Base-by-base conservation (phyloP, 257 asterid genomes). In the Solanum boliviense region DNA sequence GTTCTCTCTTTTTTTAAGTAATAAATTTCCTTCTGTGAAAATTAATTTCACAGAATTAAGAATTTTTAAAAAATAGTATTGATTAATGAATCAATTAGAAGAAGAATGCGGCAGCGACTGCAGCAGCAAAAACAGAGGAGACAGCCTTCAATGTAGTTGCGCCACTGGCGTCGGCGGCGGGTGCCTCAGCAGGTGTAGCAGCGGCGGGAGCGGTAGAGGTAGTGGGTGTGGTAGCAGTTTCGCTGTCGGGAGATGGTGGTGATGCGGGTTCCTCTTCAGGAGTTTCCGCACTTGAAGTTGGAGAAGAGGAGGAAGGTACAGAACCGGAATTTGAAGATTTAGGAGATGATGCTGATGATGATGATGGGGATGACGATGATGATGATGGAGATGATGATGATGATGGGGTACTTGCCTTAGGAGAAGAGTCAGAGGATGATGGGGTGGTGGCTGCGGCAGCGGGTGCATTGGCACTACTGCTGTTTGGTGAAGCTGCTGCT, bases 41-140 rank as follows among this genome's bases (percentile, higher is more conserved):
- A 32, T 3, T 44, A 12, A 44, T 16, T 76, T n/a, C 60, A 39
- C 34, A n/a, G 60, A 76, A 79, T 21, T 20, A 34, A 27, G 6
- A 41, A 25, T 6, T 13, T 13, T 11, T 0, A n/a, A 12, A 73
- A 56, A 56, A 3, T 20, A 58, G 68, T 8, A 58, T 7, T 58
- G 10, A 58, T 20, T 58, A 58, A 58, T 58, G 11, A 21, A 39
- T 85, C 1, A 35, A 9, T 86, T 44, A 87, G 90, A 91, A 74
- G 89, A 94, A 94, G 87, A 91, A 83, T 74, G 94, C 95, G 87
- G 90, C 94, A 2, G 89, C 90, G 2, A 91, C 89, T 20, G 91
- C 95, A 20, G 89, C 90, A 12, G 87, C 95, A 44, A 90, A 83
- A 13, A 86, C 88, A 8, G 92, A 93, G 5, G 96, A 94, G 81